These are phyloP conservation scores for Triangularia verruculosa DNA, from an alignment of 2,329 filamentous ascomycete species.

Conservation along the genomic window DNA sequence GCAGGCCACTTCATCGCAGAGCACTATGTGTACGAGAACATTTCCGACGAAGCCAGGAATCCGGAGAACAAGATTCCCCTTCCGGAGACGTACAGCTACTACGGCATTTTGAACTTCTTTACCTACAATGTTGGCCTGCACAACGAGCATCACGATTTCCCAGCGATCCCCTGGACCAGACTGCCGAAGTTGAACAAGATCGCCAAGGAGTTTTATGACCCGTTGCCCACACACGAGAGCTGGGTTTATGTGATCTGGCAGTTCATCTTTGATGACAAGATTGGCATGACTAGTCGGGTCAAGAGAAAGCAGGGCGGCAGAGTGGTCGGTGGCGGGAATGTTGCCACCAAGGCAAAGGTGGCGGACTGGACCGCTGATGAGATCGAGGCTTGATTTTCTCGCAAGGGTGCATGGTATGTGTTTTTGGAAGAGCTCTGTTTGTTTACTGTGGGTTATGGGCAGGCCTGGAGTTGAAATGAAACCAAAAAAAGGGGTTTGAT, in stretches of 20 bases:
- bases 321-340: slow-evolving; percentile 48
- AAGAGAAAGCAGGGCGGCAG: slow-evolving; percentile 80
- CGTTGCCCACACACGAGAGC: slow-evolving; percentile 80
- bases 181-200: slow-evolving; percentile 74
- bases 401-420: background rate
- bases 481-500: background rate
- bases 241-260: slow-evolving; percentile 95
- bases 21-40: slow-evolving; percentile 79
- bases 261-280: slow-evolving; percentile 86
- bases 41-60: slow-evolving; percentile 52
- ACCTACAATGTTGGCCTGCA: slow-evolving; percentile 98
- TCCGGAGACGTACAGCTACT: slow-evolving; percentile 96
- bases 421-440: background rate
- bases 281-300: slow-evolving; percentile 87
- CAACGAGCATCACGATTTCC: slow-evolving; percentile 99
- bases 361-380: slow-evolving; percentile 65
- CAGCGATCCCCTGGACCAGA: slow-evolving; percentile 90
- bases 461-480: background rate
- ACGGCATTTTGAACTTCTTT: slow-evolving; percentile 84
- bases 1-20: slow-evolving; percentile 98
- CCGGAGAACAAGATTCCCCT: slow-evolving; percentile 63
- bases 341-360: slow-evolving; percentile 37
- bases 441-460: background rate
- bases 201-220: slow-evolving; percentile 87
- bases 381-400: slow-evolving; percentile 55